A percentile compares a stretch with the other conserved stretches of the same genome.
These are phyloP conservation scores for Terana coerulea DNA, from an alignment of 768 basidiomycete genomes.

Conservation along the genomic window DNA sequence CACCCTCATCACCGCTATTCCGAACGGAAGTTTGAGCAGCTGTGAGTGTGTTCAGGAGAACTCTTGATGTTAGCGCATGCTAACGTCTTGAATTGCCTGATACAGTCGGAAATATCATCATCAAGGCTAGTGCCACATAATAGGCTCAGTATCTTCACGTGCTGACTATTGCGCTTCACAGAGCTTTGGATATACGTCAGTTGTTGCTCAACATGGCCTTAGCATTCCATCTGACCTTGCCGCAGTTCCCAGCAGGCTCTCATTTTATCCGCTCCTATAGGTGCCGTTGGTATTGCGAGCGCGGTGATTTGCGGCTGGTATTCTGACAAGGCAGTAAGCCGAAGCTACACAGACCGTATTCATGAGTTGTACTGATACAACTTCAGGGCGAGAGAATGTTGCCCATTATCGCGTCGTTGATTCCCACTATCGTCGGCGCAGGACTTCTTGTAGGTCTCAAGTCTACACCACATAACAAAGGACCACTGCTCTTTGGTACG, in stretches of 20 bases:
- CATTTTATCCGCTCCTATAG: conserved; percentile 57
- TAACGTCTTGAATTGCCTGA: background rate
- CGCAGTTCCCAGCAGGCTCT: conserved; percentile 54
- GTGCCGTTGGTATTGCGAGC: conserved; percentile 43
- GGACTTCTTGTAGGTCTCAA: conserved; percentile 46
- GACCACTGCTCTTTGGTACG: conserved; percentile 51
- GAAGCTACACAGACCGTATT: background rate
- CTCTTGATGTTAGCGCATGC: background rate
- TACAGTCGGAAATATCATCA: conserved; percentile 56
- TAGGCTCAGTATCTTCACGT: too few relatives aligned
- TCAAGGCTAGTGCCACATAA: conserved; percentile 30
- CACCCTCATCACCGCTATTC: conserved; percentile 57
- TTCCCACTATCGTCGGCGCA: conserved; percentile 56
- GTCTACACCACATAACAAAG: conserved; percentile 38
- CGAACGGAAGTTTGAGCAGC: conserved; percentile 61
- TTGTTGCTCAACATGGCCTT: background rate
- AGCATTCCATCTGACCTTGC: background rate
- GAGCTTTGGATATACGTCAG: conserved; percentile 61
- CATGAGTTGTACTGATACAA: background rate
- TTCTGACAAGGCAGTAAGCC: conserved; percentile 49
- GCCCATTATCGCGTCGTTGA: conserved; percentile 51
- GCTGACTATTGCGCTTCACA: background rate
- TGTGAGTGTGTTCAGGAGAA: conserved; percentile 35
- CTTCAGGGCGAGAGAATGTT: conserved; percentile 53
- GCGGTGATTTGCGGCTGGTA: conserved; percentile 57